These are phyloP conservation scores for Pseudoneurospora amorphoporcata DNA, from an alignment of 495 filamentous ascomycete genomes.

Conservation along the genomic window DNA sequence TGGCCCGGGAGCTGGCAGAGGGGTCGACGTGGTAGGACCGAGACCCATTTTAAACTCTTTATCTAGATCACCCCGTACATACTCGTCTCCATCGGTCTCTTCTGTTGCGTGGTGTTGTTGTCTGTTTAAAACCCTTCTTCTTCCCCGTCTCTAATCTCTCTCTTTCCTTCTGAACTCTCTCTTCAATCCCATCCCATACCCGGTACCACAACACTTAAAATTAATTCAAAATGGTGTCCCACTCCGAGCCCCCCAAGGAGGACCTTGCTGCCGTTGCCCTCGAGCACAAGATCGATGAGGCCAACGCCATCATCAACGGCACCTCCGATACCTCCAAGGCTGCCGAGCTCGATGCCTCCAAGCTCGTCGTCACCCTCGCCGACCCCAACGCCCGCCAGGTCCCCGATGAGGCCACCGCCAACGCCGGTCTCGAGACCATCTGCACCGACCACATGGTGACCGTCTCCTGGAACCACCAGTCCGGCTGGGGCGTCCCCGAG, in stretches of 20 bases:
- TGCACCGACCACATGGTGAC: slow-evolving; percentile 92
- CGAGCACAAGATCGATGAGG: slow-evolving; percentile 28
- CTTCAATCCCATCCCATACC: neutral
- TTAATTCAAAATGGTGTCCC: slow-evolving; percentile 5
- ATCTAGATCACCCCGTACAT: neutral
- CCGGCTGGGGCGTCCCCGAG: slow-evolving; percentile 70
- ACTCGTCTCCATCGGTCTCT: neutral
- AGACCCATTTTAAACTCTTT: neutral
- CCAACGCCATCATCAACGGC: slow-evolving; percentile 15
- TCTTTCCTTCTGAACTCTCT: slow-evolving; percentile 2
- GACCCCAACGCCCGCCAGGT: slow-evolving; percentile 53
- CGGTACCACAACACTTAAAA: neutral
- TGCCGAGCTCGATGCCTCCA: slow-evolving; percentile 57
- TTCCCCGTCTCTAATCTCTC: neutral
- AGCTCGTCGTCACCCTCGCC: slow-evolving; percentile 57
- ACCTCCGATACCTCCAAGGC: slow-evolving; percentile 16
- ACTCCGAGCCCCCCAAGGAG: slow-evolving; percentile 10
- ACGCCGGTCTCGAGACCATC: slow-evolving; percentile 39
- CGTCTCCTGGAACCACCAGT: slow-evolving; percentile 51
- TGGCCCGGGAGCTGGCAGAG: neutral
- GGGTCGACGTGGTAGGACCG: no score
- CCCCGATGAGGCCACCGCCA: slow-evolving; percentile 44
- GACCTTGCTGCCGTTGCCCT: slow-evolving; percentile 35
- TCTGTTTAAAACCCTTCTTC: neutral
- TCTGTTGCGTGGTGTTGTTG: neutral